Conservation (phyloP, 225 moss, liverwort and hornwort genomes). For the Polytrichum commune region DNA sequence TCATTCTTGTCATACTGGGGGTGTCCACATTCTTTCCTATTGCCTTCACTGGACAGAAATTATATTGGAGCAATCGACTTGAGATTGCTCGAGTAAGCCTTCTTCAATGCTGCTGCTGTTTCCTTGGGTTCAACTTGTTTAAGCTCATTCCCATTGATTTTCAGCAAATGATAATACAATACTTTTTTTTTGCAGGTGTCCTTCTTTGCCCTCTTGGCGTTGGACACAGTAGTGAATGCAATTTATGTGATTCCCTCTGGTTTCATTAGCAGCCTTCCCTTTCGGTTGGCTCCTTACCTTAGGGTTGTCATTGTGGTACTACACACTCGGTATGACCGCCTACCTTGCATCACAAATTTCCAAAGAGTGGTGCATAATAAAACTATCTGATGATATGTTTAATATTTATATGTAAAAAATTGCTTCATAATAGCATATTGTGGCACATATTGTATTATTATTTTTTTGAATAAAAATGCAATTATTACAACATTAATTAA, state of each 20-base stretch:
- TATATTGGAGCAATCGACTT: constrained; percentile 71
- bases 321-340: constrained; percentile 40
- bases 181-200: constrained; percentile 30
- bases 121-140: neutral
- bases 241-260: constrained; percentile 78
- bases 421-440: too few species aligned
- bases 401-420: too few species aligned
- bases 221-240: constrained; percentile 62
- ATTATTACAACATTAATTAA: too few species aligned
- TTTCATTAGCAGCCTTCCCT: constrained; percentile 75
- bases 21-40: constrained; percentile 81
- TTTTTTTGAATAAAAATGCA: too few species aligned
- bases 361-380: neutral
- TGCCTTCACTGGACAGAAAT: constrained; percentile 51
- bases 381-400: neutral
- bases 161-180: neutral
- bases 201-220: constrained; percentile 49
- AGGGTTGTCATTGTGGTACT: constrained; percentile 56
- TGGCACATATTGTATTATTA: too few species aligned
- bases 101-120: neutral
- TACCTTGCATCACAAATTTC: neutral
- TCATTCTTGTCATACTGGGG: constrained; percentile 51
- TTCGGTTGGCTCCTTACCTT: constrained; percentile 85
- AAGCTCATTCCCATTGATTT: neutral
- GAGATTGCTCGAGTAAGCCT: constrained; percentile 55